A percentile compares a stretch with the other conserved stretches of the same genome.
These are phyloP conservation scores for Antitrichia curtipendula DNA, from an alignment of 225 moss, liverwort and hornwort species.

Conservation along the genomic window DNA sequence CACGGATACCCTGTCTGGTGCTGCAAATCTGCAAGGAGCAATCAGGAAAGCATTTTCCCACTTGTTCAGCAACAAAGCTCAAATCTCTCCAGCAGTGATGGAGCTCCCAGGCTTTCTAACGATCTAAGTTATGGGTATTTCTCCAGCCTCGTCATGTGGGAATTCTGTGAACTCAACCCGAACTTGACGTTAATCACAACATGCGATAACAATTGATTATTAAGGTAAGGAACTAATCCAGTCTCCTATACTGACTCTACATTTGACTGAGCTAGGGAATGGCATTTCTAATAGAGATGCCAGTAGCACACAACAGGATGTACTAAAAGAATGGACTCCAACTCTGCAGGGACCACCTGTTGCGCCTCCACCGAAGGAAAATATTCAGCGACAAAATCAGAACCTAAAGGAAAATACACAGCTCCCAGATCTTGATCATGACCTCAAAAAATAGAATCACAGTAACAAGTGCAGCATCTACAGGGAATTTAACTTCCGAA, in stretches of 20 bases:
- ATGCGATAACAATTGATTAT: background rate
- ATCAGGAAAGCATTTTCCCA: background rate
- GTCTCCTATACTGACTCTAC: background rate
- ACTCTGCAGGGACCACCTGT: no score
- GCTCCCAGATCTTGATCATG: background rate
- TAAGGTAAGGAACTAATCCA: background rate
- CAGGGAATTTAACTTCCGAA: background rate
- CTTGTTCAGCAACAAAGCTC: slow-evolving; percentile 17
- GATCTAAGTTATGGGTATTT: background rate
- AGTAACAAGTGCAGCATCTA: background rate
- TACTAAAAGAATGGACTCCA: background rate
- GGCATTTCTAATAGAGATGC: background rate
- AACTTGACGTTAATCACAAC: background rate
- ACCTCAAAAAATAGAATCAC: background rate
- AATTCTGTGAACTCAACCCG: background rate
- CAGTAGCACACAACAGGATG: background rate
- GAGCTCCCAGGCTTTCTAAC: background rate
- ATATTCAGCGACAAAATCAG: background rate
- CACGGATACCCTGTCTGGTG: background rate
- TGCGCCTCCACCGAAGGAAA: background rate
- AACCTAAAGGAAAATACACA: background rate
- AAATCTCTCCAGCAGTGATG: background rate
- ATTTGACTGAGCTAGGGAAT: background rate
- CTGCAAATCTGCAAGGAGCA: background rate
- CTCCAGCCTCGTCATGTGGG: slow-evolving; percentile 2